phyloP scores from a whole-genome alignment of 208 protist genomes.

The Herpetomonas tarakana region DNA sequence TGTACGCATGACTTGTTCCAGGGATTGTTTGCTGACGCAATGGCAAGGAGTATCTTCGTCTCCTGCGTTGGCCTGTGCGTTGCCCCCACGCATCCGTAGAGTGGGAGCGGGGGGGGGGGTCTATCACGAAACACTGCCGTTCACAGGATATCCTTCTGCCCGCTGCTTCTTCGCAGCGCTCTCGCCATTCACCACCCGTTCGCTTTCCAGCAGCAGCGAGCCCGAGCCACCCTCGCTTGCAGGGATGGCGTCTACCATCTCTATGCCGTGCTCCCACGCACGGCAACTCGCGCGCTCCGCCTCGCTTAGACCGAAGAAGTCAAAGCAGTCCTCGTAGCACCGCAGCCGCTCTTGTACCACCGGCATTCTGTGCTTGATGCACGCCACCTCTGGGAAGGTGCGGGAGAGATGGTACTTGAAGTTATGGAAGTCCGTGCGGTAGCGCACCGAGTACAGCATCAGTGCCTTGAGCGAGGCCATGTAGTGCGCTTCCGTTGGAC shows the following conservation, averaged over 20 bases:
- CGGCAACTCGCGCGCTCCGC: slow-evolving; percentile 18
- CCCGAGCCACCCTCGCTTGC: too few species aligned
- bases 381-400: slow-evolving; percentile 56
- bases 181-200: too few species aligned
- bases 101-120: too few species aligned
- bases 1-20: too few species aligned
- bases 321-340: slow-evolving; percentile 61
- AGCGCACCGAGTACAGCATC: slow-evolving; percentile 51
- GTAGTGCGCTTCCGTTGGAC: slow-evolving; percentile 10
- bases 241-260: slow-evolving; percentile 17
- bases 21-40: too few species aligned
- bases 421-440: slow-evolving; percentile 66
- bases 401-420: slow-evolving; percentile 90
- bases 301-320: slow-evolving; percentile 40
- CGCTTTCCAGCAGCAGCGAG: too few species aligned
- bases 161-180: too few species aligned
- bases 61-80: too few species aligned
- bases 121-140: too few species aligned
- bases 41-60: too few species aligned
- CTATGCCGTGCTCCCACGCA: background rate
- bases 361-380: slow-evolving; percentile 61
- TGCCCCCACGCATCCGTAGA: too few species aligned
- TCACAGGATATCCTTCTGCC: too few species aligned
- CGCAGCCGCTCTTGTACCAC: slow-evolving; percentile 44
- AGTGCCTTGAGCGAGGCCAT: slow-evolving; percentile 39